Percentiles rank a stretch among this genome's conserved stretches.
These are phyloP conservation scores for Lagenaria siceraria DNA, from an alignment of 306 rosid genomes.

Conservation along the genomic window DNA sequence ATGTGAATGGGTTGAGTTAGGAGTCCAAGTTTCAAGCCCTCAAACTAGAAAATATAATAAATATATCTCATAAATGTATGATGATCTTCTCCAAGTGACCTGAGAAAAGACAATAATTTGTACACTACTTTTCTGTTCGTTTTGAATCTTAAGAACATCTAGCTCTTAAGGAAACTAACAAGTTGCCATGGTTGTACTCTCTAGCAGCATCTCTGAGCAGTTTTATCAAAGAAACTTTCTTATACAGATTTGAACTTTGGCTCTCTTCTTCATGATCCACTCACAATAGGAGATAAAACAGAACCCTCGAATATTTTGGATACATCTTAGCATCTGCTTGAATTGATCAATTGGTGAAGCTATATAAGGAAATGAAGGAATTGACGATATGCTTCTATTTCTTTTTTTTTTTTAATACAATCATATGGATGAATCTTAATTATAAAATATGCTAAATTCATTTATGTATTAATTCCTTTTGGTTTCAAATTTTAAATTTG, in stretches of 20 bases:
- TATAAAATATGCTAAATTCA: background rate
- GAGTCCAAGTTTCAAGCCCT: background rate
- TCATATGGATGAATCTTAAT: background rate
- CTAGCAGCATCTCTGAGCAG: background rate
- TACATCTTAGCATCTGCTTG: background rate
- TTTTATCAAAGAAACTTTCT: background rate
- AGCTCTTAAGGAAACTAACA: background rate
- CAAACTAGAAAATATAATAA: background rate
- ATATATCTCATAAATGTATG: background rate
- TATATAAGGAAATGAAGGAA: background rate
- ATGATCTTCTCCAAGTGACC: background rate
- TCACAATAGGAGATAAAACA: background rate
- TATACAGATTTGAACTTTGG: background rate
- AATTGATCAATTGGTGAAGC: background rate
- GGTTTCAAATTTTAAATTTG: no score
- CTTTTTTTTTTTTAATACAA: no score
- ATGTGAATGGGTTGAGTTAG: background rate
- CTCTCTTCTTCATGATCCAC: background rate
- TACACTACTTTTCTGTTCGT: background rate
- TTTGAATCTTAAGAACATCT: background rate
- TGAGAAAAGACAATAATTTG: background rate
- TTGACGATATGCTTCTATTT: background rate
- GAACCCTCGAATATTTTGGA: background rate
- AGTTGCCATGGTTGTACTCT: background rate
- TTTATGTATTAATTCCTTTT: no score